Conservation (phyloP, 768 basidiomycete genomes). For the Cystoderma amianthinum region DNA sequence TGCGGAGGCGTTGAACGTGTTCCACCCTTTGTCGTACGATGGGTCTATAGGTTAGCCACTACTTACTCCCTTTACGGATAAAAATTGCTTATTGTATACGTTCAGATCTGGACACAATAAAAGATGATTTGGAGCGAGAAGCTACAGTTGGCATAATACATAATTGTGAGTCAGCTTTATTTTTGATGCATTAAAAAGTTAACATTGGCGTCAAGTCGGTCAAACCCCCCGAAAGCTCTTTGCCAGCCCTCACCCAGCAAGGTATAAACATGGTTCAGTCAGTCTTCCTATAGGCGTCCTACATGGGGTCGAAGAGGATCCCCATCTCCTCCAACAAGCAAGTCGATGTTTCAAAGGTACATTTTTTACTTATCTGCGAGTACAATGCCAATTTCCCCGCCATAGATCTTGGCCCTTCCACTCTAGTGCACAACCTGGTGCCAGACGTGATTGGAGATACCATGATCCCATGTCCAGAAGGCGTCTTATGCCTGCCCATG, state of each 20-base stretch:
- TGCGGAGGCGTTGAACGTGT: conserved; percentile 69
- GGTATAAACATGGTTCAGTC: conserved; percentile 65
- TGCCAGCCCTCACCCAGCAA: conserved; percentile 62
- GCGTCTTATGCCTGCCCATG: conserved; percentile 48
- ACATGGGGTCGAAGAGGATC: conserved; percentile 83
- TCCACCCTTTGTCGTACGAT: conserved; percentile 91
- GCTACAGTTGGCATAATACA: conserved; percentile 94
- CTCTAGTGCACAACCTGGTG: conserved; percentile 42
- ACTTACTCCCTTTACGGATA: too few species aligned
- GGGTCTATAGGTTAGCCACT: conserved; percentile 75
- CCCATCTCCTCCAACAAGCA: conserved; percentile 57
- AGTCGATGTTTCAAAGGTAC: conserved; percentile 51
- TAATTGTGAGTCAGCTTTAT: conserved; percentile 55
- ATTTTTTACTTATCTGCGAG: conserved; percentile 2
- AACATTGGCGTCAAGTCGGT: conserved; percentile 47
- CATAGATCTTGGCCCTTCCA: conserved; percentile 40
- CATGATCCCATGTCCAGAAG: conserved; percentile 56
- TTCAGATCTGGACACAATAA: conserved; percentile 78
- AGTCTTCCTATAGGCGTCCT: conserved; percentile 65
- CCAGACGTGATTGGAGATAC: conserved; percentile 53
- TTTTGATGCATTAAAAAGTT: neutral
- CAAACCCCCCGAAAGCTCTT: conserved; percentile 91
- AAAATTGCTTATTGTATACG: too few species aligned
- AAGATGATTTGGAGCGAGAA: conserved; percentile 81
- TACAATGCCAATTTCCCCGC: conserved; percentile 1